Evolutionary conservation across 371 early-diverging fungal species (phyloP).

Genomic region (Parasitella parasitica): DNA sequence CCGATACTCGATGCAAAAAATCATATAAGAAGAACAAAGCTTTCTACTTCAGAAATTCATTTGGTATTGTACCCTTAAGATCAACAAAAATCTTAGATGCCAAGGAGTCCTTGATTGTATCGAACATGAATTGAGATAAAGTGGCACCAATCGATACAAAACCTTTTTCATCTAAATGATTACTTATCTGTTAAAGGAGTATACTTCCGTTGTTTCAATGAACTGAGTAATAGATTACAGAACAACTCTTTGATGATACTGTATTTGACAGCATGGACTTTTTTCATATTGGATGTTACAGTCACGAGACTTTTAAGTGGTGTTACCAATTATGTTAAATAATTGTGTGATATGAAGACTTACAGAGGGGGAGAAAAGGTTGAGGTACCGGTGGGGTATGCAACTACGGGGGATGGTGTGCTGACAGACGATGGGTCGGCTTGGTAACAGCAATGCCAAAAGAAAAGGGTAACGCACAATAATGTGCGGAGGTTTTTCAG

Average conservation of each 20-base stretch:
- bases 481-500: background rate
- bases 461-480: background rate
- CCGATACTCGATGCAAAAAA: too few species aligned
- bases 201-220: too few species aligned
- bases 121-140: slow-evolving; percentile 5
- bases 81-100: slow-evolving; percentile 14
- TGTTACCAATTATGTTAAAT: slow-evolving; percentile 26
- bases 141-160: slow-evolving; percentile 7
- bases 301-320: slow-evolving; percentile 22
- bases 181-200: too few species aligned
- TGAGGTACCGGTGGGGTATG: too few species aligned
- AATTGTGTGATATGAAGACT: slow-evolving; percentile 27
- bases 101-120: slow-evolving; percentile 19
- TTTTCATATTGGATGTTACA: slow-evolving; percentile 27
- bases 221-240: too few species aligned
- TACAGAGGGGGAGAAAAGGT: slow-evolving; percentile 27
- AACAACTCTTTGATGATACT: too few species aligned
- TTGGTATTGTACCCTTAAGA: too few species aligned
- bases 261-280: slow-evolving; percentile 25
- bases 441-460: slow-evolving; percentile 8
- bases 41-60: too few species aligned
- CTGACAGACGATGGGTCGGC: slow-evolving; percentile 9
- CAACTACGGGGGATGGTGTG: too few species aligned
- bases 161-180: slow-evolving; percentile 13
- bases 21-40: too few species aligned